A percentile compares a stretch with the other conserved stretches of the same genome.
phyloP scores from a whole-genome alignment of 768 basidiomycete genomes.

The Galerina marginata region DNA sequence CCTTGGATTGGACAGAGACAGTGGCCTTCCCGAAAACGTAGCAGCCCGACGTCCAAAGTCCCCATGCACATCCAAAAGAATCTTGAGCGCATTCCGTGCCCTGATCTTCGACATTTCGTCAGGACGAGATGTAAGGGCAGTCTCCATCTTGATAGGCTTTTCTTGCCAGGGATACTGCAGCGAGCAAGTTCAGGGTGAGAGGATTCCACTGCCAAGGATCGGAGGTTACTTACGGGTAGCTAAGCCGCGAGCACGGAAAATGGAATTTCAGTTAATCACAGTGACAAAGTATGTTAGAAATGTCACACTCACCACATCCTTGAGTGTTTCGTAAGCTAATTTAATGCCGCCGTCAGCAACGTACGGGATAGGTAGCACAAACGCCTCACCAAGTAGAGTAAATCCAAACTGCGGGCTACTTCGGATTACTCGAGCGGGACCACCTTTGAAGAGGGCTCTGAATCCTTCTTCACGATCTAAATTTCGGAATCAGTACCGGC shows the following conservation, averaged over 20 bases:
- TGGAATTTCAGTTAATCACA: conserved; percentile 18
- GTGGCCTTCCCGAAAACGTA: conserved; percentile 39
- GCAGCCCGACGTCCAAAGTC: conserved; percentile 75
- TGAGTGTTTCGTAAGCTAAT: conserved; percentile 51
- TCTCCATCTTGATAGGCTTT: conserved; percentile 69
- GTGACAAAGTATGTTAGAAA: conserved; percentile 21
- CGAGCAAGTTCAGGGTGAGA: conserved; percentile 23
- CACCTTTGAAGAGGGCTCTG: conserved; percentile 90
- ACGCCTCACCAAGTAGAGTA: conserved; percentile 67
- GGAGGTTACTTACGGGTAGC: conserved; percentile 51
- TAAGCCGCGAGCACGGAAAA: conserved; percentile 24
- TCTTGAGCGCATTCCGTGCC: conserved; percentile 94
- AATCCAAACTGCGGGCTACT: conserved; percentile 96
- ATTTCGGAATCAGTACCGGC: conserved; percentile 17
- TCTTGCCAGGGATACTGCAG: conserved; percentile 83
- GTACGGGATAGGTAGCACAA: conserved; percentile 7
- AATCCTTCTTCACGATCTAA: conserved; percentile 90
- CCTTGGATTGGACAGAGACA: conserved; percentile 47
- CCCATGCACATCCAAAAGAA: conserved; percentile 88
- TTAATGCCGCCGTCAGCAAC: conserved; percentile 18
- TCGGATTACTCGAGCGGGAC: conserved; percentile 84
- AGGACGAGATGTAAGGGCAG: conserved; percentile 67
- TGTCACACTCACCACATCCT: conserved; percentile 44
- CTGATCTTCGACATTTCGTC: conserved; percentile 89
- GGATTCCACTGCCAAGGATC: conserved; percentile 26